Evolutionary conservation across 1,139 yeast species (phyloP), one percentile per base, ranked within the genome.

Genomic region (Suhomyces atakaporum): DNA sequence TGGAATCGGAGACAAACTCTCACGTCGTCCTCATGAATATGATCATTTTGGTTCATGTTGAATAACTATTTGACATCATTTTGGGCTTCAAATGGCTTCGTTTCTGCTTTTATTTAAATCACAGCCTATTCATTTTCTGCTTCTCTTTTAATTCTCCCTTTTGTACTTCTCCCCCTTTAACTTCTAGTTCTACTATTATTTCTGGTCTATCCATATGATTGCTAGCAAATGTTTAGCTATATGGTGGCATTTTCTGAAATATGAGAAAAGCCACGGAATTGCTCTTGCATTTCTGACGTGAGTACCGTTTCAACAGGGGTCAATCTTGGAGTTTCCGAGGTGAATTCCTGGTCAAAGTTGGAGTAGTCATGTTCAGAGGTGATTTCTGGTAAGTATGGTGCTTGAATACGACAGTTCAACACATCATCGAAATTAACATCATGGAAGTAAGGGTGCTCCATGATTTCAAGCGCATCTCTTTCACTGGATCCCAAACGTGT

Each of bases 191-290:
- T n/a, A n/a, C n/a, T n/a, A n/a, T n/a, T n/a, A n/a, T n/a, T n/a
- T n/a, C n/a, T n/a, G n/a, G n/a, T n/a, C n/a, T n/a, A n/a, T n/a
- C n/a, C n/a, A n/a, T n/a, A n/a, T n/a, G n/a, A n/a, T n/a, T n/a
- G n/a, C n/a, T n/a, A n/a, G n/a, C n/a, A n/a, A n/a, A n/a, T n/a
- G n/a, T n/a, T n/a, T n/a, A 29, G 16, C 3, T 54, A 70, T 19
- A 70, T 64, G n/a, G 68, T 58, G 5, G 73, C 73, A 36, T 79
- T 86, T 28, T 84, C 95, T 28, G 87, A 79, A 54, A 88, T 79
- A 59, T 88, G 92, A 2, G 97, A 87, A 63, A 92, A 92, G 3
- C 98, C 98, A 54, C 97, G 80, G 75, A 92, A 92, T 66, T 88
- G 95, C 54, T 92, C 97, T 70, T 92, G 98, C 81, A 86, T 84